Percentiles rank a stretch among this genome's conserved stretches.
Evolutionary conservation across 805 yeast species (phyloP).

Genomic region (Yamadazyma sp.): DNA sequence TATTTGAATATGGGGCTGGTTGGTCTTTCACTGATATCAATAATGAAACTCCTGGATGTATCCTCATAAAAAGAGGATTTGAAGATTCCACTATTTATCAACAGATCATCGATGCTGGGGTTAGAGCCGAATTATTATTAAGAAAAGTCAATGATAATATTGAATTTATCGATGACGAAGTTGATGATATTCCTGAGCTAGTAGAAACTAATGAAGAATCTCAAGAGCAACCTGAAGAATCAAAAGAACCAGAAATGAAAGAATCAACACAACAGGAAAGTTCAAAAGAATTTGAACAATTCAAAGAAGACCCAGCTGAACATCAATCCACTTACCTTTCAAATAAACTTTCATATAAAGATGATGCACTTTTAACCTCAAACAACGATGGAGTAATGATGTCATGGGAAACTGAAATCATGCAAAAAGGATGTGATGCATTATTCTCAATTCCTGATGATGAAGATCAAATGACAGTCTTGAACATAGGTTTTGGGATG

Average conservation of each 20-base stretch:
- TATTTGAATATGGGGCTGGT: conserved; percentile 87
- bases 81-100: conserved; percentile 38
- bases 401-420: conserved; percentile 88
- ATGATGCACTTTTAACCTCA: conserved; percentile 69
- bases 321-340: conserved; percentile 62
- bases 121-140: conserved; percentile 78
- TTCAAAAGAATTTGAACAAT: conserved; percentile 17
- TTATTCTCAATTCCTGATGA: conserved; percentile 49
- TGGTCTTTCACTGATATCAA: conserved; percentile 79
- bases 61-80: conserved; percentile 53
- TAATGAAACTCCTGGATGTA: conserved; percentile 82
- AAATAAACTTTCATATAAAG: conserved; percentile 64
- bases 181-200: conserved; percentile 12
- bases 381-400: conserved; percentile 92
- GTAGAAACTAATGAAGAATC: conserved; percentile 16
- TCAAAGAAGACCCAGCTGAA: conserved; percentile 54
- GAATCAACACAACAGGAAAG: conserved; percentile 6
- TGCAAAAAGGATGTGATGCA: conserved; percentile 77
- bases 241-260: not conserved
- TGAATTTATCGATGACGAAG: conserved; percentile 50
- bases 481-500: conserved; percentile 96
- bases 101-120: conserved; percentile 77
- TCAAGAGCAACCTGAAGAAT: conserved; percentile 3
- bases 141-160: conserved; percentile 64
- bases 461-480: conserved; percentile 48